Conservation (phyloP, 73 alveolate species). For the Blepharisma japonicum region DNA sequence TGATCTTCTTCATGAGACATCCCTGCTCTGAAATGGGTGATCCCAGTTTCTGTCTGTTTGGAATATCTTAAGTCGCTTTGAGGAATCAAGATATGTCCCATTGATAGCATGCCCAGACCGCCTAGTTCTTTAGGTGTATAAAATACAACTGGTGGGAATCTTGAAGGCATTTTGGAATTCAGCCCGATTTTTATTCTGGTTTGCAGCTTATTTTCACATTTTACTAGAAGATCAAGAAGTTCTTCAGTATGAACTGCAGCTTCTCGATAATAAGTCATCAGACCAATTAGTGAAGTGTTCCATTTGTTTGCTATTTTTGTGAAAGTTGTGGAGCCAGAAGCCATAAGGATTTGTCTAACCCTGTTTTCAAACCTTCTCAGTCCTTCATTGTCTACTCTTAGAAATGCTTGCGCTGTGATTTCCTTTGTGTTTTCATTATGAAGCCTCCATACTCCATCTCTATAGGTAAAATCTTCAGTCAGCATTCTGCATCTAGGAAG, state of each 20-base stretch:
- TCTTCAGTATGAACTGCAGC: constrained; percentile 99
- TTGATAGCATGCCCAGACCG: constrained; percentile 83
- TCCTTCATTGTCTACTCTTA: constrained; percentile 98
- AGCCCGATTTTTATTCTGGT: constrained; percentile 99
- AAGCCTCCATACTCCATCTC: constrained; percentile 99
- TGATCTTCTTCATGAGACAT: constrained; percentile 99
- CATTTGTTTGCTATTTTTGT: constrained; percentile 99
- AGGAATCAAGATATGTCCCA: constrained; percentile 99
- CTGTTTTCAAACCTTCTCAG: constrained; percentile 97
- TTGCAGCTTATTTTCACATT: constrained; percentile 95
- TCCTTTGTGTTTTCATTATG: constrained; percentile 99
- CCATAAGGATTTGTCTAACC: constrained; percentile 97
- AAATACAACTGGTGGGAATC: constrained; percentile 99
- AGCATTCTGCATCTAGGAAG: constrained; percentile 92
- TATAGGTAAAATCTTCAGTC: constrained; percentile 91
- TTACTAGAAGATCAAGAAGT: constrained; percentile 96
- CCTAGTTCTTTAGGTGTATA: constrained; percentile 86
- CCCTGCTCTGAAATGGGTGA: constrained; percentile 98
- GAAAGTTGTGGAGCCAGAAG: constrained; percentile 99
- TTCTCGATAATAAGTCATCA: constrained; percentile 99
- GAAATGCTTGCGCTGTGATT: constrained; percentile 99
- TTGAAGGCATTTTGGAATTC: constrained; percentile 99
- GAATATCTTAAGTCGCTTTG: constrained; percentile 98
- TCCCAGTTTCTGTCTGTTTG: constrained; percentile 97
- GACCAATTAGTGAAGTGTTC: constrained; percentile 97